Percentiles rank a stretch among this genome's conserved stretches.
Evolutionary conservation across 2,329 filamentous ascomycete genomes (phyloP).

Genomic region (Xylariaceae sp.): DNA sequence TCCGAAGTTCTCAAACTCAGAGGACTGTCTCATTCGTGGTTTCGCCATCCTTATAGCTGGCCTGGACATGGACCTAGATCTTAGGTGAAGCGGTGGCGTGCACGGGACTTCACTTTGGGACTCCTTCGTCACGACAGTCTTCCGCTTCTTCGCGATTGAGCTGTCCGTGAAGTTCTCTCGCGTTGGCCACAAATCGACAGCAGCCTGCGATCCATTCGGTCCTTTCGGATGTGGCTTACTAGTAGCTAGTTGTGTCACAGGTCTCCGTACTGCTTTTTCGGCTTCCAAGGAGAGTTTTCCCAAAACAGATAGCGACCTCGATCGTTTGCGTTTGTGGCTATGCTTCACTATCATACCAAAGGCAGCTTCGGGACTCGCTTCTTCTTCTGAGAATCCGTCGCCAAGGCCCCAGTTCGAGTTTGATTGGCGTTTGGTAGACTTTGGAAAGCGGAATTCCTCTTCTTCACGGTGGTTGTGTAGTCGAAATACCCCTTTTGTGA

Average conservation of each 20-base stretch:
- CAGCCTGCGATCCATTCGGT: background rate
- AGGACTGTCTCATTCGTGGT: conserved; percentile 17
- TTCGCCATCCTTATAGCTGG: background rate
- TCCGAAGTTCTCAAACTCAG: conserved; percentile 26
- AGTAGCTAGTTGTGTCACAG: background rate
- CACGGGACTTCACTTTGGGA: background rate
- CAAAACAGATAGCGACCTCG: conserved; percentile 21
- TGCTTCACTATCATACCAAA: conserved; percentile 22
- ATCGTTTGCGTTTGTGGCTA: conserved; percentile 25
- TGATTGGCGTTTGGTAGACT: conserved; percentile 18
- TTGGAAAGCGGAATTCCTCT: conserved; percentile 24
- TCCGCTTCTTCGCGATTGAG: conserved; percentile 7
- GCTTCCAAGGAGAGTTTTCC: conserved; percentile 23
- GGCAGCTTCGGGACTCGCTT: conserved; percentile 22
- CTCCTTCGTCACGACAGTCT: background rate
- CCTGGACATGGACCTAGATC: background rate
- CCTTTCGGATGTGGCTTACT: background rate
- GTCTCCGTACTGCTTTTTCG: conserved; percentile 1
- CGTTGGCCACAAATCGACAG: conserved; percentile 29
- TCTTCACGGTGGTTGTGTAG: conserved; percentile 16
- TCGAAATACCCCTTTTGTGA: conserved; percentile 29
- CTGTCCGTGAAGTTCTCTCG: conserved; percentile 27
- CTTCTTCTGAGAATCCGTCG: conserved; percentile 31
- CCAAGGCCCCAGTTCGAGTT: conserved; percentile 25
- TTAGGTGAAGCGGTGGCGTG: conserved; percentile 2